These are phyloP conservation scores for Cinnamomum micranthum DNA, from an alignment of 164 flowering plant genomes.

Conservation along the genomic window DNA sequence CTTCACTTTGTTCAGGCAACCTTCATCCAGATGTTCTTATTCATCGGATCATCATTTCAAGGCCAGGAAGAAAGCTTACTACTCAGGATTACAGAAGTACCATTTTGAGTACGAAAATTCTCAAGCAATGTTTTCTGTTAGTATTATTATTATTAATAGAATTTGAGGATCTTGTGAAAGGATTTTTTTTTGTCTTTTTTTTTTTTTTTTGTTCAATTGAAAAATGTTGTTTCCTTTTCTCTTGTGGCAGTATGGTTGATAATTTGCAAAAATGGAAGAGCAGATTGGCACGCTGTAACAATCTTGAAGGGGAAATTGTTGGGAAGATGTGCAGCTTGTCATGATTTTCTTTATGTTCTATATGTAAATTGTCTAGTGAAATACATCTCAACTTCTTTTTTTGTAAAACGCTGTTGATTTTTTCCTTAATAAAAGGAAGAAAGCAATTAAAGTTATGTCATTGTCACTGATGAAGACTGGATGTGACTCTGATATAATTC, in stretches of 20 bases:
- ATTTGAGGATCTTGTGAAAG: background rate
- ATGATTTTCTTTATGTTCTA: background rate
- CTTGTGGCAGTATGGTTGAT: slow-evolving; percentile 52
- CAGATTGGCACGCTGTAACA: slow-evolving; percentile 45
- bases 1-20: slow-evolving; percentile 67
- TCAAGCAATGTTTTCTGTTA: no score
- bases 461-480: background rate
- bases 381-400: background rate
- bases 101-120: slow-evolving; percentile 58
- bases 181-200: background rate
- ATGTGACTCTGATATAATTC: background rate
- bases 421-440: background rate
- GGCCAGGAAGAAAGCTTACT: slow-evolving; percentile 51
- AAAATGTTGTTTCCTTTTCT: slow-evolving; percentile 4
- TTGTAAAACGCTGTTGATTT: background rate
- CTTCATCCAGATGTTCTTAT: slow-evolving; percentile 74
- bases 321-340: slow-evolving; percentile 44
- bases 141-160: no score
- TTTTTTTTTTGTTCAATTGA: background rate
- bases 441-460: background rate
- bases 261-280: slow-evolving; percentile 57
- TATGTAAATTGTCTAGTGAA: background rate
- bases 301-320: slow-evolving; percentile 49
- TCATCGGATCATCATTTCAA: slow-evolving; percentile 35
- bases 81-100: slow-evolving; percentile 56